Percentiles rank a stretch among this genome's conserved stretches.
Conservation (phyloP, 2,329 filamentous ascomycete genomes). For the Paracamarosporium sp. region DNA sequence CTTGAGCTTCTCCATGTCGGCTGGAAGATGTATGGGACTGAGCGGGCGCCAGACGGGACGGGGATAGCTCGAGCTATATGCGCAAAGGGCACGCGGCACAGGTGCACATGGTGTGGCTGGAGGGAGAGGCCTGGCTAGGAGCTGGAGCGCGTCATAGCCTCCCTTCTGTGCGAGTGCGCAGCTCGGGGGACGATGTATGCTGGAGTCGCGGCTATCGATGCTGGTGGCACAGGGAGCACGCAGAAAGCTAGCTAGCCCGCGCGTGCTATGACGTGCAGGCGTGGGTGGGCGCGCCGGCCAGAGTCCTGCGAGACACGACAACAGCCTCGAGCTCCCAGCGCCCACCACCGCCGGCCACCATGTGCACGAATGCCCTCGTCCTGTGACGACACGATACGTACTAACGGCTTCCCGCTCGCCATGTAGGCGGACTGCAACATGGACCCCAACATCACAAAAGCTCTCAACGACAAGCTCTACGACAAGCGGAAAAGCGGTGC, state of each 20-base stretch:
- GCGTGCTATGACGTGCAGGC: constrained; percentile 11
- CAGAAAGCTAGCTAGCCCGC: too few species aligned
- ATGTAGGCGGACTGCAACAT: constrained; percentile 59
- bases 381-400: not conserved
- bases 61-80: constrained; percentile 16
- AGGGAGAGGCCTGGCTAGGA: not conserved
- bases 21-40: constrained; percentile 3
- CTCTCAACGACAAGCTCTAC: constrained; percentile 97
- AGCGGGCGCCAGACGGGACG: not conserved
- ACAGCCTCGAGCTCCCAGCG: not conserved
- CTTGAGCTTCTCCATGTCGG: constrained; percentile 44
- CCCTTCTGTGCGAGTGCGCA: not conserved
- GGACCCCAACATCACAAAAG: constrained; percentile 88
- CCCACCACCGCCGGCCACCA: not conserved
- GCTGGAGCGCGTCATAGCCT: constrained; percentile 1
- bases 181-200: not conserved
- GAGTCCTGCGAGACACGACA: constrained; percentile 2
- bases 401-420: constrained; percentile 8
- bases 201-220: constrained; percentile 1
- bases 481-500: constrained; percentile 97
- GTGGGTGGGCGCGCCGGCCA: not conserved
- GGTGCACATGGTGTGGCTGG: constrained; percentile 15
- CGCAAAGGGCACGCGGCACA: constrained; percentile 13
- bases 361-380: not conserved
- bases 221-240: not conserved